Percentiles rank a stretch among this genome's conserved stretches.
Conservation (phyloP, 1,284 basidiomycete species). For the Mycosarcoma maydis region DNA sequence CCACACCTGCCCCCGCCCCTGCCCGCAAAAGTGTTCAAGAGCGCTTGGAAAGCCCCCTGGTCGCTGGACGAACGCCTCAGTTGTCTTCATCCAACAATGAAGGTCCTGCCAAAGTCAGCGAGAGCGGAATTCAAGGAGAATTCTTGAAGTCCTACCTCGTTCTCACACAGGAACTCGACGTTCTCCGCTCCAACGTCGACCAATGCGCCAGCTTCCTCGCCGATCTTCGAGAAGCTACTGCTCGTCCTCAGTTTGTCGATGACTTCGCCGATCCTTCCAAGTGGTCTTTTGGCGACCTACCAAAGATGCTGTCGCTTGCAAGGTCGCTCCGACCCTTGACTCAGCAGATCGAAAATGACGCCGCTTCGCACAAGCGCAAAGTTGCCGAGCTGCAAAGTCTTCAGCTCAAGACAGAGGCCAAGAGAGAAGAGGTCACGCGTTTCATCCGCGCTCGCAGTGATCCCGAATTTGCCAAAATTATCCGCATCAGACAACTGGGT, state of each 20-base stretch:
- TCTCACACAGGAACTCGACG: constrained; percentile 67
- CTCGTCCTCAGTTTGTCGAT: constrained; percentile 31
- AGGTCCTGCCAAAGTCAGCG: constrained; percentile 37
- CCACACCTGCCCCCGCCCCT: constrained; percentile 1
- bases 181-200: constrained; percentile 37
- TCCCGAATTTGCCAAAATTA: constrained; percentile 80
- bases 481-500: constrained; percentile 81
- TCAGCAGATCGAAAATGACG: constrained; percentile 28
- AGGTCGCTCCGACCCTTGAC: constrained; percentile 32
- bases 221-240: constrained; percentile 54
- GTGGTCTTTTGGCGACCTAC: constrained; percentile 68
- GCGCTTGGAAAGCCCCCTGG: constrained; percentile 15
- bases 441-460: constrained; percentile 80
- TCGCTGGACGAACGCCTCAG: constrained; percentile 27
- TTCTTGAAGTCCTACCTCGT: constrained; percentile 66
- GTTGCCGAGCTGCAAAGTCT: constrained; percentile 68
- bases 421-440: constrained; percentile 68
- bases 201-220: constrained; percentile 63
- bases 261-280: constrained; percentile 49
- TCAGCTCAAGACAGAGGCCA: constrained; percentile 69
- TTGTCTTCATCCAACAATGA: constrained; percentile 24
- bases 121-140: constrained; percentile 60
- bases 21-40: background rate
- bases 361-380: constrained; percentile 59
- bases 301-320: constrained; percentile 54